phyloP scores from a whole-genome alignment of 2,329 filamentous ascomycete species.

The Penicillium sp. region DNA sequence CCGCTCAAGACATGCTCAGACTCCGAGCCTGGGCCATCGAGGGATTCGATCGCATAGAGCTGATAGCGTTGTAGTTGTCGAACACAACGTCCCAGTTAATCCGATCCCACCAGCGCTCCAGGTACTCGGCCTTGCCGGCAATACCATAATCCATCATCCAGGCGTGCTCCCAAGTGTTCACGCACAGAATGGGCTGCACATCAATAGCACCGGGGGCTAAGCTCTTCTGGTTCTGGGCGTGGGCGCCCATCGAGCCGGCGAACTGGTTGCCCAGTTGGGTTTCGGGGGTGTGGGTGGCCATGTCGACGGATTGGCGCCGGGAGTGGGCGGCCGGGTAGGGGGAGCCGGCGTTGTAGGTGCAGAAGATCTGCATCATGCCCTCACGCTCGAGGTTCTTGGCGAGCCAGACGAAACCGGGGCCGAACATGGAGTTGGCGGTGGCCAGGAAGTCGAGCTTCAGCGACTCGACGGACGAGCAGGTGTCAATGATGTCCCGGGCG shows the following conservation, averaged over 20 bases:
- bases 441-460: slow-evolving; percentile 76
- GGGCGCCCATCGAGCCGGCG: slow-evolving; percentile 37
- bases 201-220: slow-evolving; percentile 48
- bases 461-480: slow-evolving; percentile 81
- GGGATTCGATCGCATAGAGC: slow-evolving; percentile 22
- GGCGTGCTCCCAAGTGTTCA: slow-evolving; percentile 96
- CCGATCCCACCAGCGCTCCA: slow-evolving; percentile 80
- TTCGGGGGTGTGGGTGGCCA: slow-evolving; percentile 43
- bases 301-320: slow-evolving; percentile 61
- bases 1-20: slow-evolving; percentile 26
- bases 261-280: slow-evolving; percentile 36
- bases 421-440: slow-evolving; percentile 89
- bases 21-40: slow-evolving; percentile 23
- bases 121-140: slow-evolving; percentile 72
- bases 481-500: slow-evolving; percentile 60
- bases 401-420: slow-evolving; percentile 95
- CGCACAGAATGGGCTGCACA: slow-evolving; percentile 76
- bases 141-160: slow-evolving; percentile 82
- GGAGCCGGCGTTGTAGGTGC: slow-evolving; percentile 88
- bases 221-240: slow-evolving; percentile 34
- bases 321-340: slow-evolving; percentile 85
- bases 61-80: slow-evolving; percentile 41
- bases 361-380: slow-evolving; percentile 65
- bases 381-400: slow-evolving; percentile 58
- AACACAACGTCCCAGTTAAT: slow-evolving; percentile 82